These are phyloP conservation scores for Podospora bellae-mahoneyi DNA, from an alignment of 495 filamentous ascomycete species.

Conservation along the genomic window DNA sequence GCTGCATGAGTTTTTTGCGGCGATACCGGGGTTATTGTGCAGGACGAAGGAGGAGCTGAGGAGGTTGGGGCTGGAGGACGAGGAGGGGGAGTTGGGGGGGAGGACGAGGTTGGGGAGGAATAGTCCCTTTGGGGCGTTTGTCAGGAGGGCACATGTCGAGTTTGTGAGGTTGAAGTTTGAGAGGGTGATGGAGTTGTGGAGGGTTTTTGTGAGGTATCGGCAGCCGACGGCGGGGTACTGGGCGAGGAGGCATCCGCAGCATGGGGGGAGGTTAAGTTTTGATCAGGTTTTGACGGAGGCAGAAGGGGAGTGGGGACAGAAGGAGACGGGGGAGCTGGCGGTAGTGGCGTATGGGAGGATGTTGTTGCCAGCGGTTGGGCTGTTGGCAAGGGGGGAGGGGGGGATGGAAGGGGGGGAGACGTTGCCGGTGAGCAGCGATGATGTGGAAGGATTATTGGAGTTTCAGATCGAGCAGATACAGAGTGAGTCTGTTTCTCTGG, in stretches of 20 bases:
- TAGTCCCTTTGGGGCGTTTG: slow-evolving; percentile 83
- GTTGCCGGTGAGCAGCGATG: slow-evolving; percentile 65
- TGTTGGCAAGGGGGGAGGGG: slow-evolving; percentile 14
- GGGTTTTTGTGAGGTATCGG: slow-evolving; percentile 71
- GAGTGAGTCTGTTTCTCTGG: slow-evolving; percentile 49
- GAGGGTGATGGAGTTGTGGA: slow-evolving; percentile 74
- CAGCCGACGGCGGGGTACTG: slow-evolving; percentile 68
- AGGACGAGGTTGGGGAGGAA: slow-evolving; percentile 54
- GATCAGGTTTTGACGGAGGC: slow-evolving; percentile 60
- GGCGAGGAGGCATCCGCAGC: slow-evolving; percentile 62
- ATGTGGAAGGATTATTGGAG: slow-evolving; percentile 78
- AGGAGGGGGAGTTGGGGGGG: slow-evolving; percentile 16
- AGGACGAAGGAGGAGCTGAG: slow-evolving; percentile 58
- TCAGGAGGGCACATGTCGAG: slow-evolving; percentile 72
- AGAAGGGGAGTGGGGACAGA: slow-evolving; percentile 43
- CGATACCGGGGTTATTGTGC: slow-evolving; percentile 53
- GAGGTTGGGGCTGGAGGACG: slow-evolving; percentile 38
- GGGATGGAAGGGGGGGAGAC: slow-evolving; percentile 7
- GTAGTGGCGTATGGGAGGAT: slow-evolving; percentile 58
- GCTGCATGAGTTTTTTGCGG: slow-evolving; percentile 67
- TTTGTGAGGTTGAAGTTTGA: slow-evolving; percentile 77
- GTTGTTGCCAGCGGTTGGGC: slow-evolving; percentile 48
- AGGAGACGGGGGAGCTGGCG: slow-evolving; percentile 41
- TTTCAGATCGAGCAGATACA: slow-evolving; percentile 86
- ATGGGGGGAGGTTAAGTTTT: slow-evolving; percentile 58